Evolutionary conservation across 805 yeast species (phyloP), one percentile per base, ranked within the genome.

Genomic region (Candida koratica): DNA sequence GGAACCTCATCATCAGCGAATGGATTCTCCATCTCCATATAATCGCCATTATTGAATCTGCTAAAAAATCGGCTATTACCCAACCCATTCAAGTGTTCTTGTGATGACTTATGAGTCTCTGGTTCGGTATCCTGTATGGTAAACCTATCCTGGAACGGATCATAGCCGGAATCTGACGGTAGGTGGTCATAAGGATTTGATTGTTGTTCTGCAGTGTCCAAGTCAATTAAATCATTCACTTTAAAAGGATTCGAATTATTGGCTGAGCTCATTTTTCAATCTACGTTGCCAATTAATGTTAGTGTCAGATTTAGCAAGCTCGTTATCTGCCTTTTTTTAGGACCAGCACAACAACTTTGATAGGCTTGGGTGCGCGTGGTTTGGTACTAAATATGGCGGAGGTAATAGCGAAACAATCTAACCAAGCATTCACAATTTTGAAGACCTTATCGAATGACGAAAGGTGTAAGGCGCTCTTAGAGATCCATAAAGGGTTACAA

Each of bases 371-470:
- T n/a, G n/a, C n/a, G n/a, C n/a, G n/a, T n/a, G n/a, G n/a, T n/a
- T n/a, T n/a, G n/a, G n/a, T n/a, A n/a, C n/a, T n/a, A n/a, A n/a
- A n/a, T 27, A 38, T 38, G 41, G 37, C 41, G 29, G 41, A 38
- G 33, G 20, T 16, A 6, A 38, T 38, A 17, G 97, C 98, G 3
- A 75, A 62, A 48, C 73, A 72, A 13, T 95, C 97, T 7, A 86
- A 83, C 49, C 48, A 63, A n/a, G 90, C 97, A 4, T 88, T 95
- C 33, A 80, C 90, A 5, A 69, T 78, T 12, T 71, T 93, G 42
- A 90, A 93, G 53, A 82, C 96, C 0, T 64, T 89, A 23, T 58
- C 82, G 6, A 75, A 87, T 49, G 81, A 75, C 20, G 75, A 82
- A 45, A 73, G 98, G 44, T 82, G 88, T 1, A 53, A 55, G 0